Evolutionary conservation across 2,329 filamentous ascomycete genomes (phyloP), one percentile per base, ranked within the genome.

Genomic region (Drechslera avenae): DNA sequence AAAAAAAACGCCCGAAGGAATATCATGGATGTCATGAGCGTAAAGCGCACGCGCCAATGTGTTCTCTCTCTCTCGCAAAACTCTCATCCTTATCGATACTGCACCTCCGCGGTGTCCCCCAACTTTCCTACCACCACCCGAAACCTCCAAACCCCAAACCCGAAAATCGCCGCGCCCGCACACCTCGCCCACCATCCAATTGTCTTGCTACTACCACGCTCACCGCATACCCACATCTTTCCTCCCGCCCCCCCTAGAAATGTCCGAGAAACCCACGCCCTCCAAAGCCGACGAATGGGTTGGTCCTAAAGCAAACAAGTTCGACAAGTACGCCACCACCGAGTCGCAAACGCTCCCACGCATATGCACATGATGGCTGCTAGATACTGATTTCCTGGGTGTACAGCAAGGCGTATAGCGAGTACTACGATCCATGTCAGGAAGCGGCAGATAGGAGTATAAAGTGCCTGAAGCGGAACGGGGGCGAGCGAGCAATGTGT

Each of bases 391-490:
- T 50, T 12, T 4, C 5, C 12, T 28, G 8, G n/a, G 5, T 9
- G 16, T 13, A 54, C 66, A 96, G 93, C 62, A 97, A 97, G 80
- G 83, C 81, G 47, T 85, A 87, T 68, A 96, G 91, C 79, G 87
- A 97, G 72, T 97, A 88, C 77, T 91, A 90, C 73, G 94, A 99
- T 67, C 94, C 94, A 2, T 99, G 94, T 75, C 93, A 97, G 73
- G 93, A 96, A 66, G 91, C 91, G 4, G 93, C 94, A 6, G 80
- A 88, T 61, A 83, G 84, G 68, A 97, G 92, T 75, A 86, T 97
- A 62, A 87, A 85, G 72, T 99, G 94, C 68, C 78, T 99, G 68
- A 87, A 91, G 71, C 85, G 94, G 17, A 99, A 99, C 72, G 86
- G 83, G 17, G 92, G 90, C 12, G 91, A 97, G 70, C 84, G 86